A percentile compares a stretch with the other conserved stretches of the same genome.
These are phyloP conservation scores for Fusarium poae DNA, from an alignment of 2,329 filamentous ascomycete genomes.

Conservation along the genomic window DNA sequence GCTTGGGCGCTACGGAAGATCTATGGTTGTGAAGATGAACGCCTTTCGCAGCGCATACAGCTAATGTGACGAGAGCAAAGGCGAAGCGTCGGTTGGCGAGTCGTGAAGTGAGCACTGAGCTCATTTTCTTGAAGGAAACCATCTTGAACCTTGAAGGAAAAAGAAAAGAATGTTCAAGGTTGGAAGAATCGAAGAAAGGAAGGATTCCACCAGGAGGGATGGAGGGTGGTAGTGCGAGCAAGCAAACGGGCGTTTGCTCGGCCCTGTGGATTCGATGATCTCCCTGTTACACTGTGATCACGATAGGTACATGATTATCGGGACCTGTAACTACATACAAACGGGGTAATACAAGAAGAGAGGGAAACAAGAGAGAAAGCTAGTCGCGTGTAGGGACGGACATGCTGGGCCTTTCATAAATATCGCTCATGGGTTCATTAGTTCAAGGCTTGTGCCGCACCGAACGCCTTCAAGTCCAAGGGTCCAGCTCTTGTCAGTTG, in stretches of 20 bases:
- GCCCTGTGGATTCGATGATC: slow-evolving; percentile 4
- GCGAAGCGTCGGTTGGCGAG: slow-evolving; percentile 51
- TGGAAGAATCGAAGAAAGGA: not conserved
- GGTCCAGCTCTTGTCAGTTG: not conserved
- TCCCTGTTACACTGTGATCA: slow-evolving; percentile 25
- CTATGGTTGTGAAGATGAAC: slow-evolving; percentile 53
- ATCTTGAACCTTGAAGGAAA: not conserved
- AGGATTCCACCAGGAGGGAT: not conserved
- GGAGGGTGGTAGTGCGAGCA: slow-evolving; percentile 2
- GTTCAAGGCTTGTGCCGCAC: slow-evolving; percentile 3
- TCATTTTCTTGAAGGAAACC: slow-evolving; percentile 26
- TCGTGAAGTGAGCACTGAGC: slow-evolving; percentile 37
- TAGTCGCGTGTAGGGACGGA: not conserved
- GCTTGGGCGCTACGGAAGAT: slow-evolving; percentile 48
- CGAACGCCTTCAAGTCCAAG: not conserved
- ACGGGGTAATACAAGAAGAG: not conserved
- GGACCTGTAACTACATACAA: not conserved
- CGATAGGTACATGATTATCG: slow-evolving; percentile 11
- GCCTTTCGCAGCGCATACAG: slow-evolving; percentile 51
- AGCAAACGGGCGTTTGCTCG: slow-evolving; percentile 13
- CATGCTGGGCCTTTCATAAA: slow-evolving; percentile 28
- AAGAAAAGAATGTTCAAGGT: not conserved
- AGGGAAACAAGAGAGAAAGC: not conserved
- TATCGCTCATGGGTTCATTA: slow-evolving; percentile 14
- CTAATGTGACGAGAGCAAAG: slow-evolving; percentile 51